Conservation (phyloP, 2,329 filamentous ascomycete species). For the Hypoxylon sp. region DNA sequence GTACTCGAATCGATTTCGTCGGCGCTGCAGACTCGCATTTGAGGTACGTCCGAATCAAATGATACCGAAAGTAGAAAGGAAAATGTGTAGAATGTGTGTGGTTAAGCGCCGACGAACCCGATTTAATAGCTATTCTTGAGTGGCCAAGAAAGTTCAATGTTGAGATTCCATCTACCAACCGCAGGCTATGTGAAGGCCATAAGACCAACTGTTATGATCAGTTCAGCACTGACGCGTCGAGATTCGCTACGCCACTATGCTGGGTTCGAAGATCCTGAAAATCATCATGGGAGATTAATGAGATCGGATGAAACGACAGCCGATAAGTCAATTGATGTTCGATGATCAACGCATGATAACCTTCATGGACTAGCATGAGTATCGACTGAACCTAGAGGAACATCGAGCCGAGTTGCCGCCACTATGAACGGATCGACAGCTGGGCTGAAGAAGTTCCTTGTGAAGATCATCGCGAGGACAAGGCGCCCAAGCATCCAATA, state of each 20-base stretch:
- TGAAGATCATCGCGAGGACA: slow-evolving; percentile 29
- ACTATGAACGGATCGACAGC: slow-evolving; percentile 25
- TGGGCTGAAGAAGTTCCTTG: slow-evolving; percentile 16
- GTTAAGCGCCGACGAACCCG: slow-evolving; percentile 4
- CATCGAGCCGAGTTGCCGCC: slow-evolving; percentile 36
- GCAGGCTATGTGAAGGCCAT: slow-evolving; percentile 2
- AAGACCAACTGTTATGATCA: slow-evolving; percentile 34
- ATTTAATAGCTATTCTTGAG: not conserved
- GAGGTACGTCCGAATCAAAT: slow-evolving; percentile 2
- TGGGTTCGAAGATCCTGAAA: slow-evolving; percentile 22
- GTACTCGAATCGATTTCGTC: not conserved
- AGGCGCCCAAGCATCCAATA: not conserved
- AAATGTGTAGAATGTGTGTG: not conserved
- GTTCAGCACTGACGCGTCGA: not conserved
- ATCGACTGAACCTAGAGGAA: slow-evolving; percentile 15
- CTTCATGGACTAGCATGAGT: slow-evolving; percentile 16
- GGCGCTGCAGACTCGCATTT: not conserved
- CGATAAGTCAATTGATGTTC: slow-evolving; percentile 15
- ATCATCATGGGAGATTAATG: slow-evolving; percentile 16
- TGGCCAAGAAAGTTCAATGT: not conserved
- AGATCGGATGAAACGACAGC: slow-evolving; percentile 40
- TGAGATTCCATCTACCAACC: not conserved
- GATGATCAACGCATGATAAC: slow-evolving; percentile 36
- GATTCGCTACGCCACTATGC: slow-evolving; percentile 3
- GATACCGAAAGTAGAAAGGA: not conserved